Evolutionary conservation across 1,284 basidiomycete species (phyloP).

Genomic region (Mycena citricolor): DNA sequence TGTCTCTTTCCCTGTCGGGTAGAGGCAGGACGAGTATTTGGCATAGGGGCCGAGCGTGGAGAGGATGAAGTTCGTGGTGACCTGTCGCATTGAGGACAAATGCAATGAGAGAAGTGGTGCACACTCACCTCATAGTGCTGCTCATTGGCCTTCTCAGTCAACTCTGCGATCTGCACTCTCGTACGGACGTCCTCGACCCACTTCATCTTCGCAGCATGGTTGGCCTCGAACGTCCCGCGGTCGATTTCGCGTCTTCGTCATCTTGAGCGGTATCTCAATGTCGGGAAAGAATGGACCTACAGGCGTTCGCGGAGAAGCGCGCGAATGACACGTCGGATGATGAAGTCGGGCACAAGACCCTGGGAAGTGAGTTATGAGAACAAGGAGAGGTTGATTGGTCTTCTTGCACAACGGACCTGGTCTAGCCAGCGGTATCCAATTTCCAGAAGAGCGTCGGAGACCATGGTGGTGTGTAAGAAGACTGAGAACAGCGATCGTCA

Average conservation of each 20-base stretch:
- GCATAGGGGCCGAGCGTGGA: slow-evolving; percentile 63
- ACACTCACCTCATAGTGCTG: slow-evolving; percentile 72
- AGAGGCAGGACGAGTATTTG: slow-evolving; percentile 75
- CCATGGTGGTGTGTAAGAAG: slow-evolving; percentile 25
- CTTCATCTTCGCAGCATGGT: slow-evolving; percentile 66
- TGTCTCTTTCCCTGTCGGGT: slow-evolving; percentile 64
- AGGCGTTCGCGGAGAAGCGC: slow-evolving; percentile 60
- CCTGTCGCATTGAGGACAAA: slow-evolving; percentile 35
- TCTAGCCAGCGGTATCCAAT: slow-evolving; percentile 37
- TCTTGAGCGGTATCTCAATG: neutral
- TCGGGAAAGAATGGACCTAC: slow-evolving; percentile 5
- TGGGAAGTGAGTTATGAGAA: slow-evolving; percentile 24
- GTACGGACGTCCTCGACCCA: slow-evolving; percentile 57
- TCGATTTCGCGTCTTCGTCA: slow-evolving; percentile 50
- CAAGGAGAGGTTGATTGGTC: slow-evolving; percentile 18
- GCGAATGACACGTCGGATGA: slow-evolving; percentile 61
- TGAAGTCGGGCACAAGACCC: slow-evolving; percentile 63
- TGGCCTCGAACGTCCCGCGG: slow-evolving; percentile 58
- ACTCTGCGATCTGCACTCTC: slow-evolving; percentile 59
- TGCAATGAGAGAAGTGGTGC: neutral
- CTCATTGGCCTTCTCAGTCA: slow-evolving; percentile 73
- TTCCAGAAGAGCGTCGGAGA: slow-evolving; percentile 28
- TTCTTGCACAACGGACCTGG: slow-evolving; percentile 26
- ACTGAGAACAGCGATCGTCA: too few species aligned
- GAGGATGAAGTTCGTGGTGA: slow-evolving; percentile 67